phyloP scores from a whole-genome alignment of 495 filamentous ascomycete genomes.

The Evernia prunastri region DNA sequence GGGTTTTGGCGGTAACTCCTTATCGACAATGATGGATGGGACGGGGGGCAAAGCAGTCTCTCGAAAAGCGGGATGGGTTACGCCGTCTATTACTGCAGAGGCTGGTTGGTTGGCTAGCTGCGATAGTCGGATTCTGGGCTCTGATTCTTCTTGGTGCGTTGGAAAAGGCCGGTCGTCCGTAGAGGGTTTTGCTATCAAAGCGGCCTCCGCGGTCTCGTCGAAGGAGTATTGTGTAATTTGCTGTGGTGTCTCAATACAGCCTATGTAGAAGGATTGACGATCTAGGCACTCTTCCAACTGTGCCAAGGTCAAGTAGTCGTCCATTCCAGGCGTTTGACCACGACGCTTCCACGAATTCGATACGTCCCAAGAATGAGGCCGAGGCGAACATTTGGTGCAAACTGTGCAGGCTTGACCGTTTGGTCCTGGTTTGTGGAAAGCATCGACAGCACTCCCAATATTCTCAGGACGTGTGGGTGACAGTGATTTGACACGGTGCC shows the following conservation, averaged over 20 bases:
- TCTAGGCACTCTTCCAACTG: conserved; percentile 22
- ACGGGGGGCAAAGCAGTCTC: conserved; percentile 8
- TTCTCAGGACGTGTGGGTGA: conserved; percentile 9
- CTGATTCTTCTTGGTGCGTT: not conserved
- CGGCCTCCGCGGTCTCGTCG: conserved; percentile 18
- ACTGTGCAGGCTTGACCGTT: conserved; percentile 1
- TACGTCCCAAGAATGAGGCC: conserved; percentile 5
- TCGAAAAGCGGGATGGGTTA: conserved; percentile 20
- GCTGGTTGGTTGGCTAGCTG: not conserved
- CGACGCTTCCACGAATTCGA: conserved; percentile 19
- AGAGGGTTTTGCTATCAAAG: conserved; percentile 19
- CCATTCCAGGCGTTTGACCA: conserved; percentile 23
- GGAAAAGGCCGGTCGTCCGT: not conserved
- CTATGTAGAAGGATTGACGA: conserved; percentile 19
- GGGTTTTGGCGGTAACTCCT: not conserved
- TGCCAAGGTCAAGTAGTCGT: conserved; percentile 25
- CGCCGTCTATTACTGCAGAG: conserved; percentile 16
- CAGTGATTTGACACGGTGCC: conserved; percentile 4
- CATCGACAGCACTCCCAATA: conserved; percentile 1
- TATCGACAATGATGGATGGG: conserved; percentile 6
- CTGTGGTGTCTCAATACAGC: conserved; percentile 19
- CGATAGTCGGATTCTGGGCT: not conserved
- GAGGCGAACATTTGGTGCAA: conserved; percentile 1
- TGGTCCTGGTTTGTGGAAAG: conserved; percentile 7
- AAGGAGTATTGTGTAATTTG: conserved; percentile 14